Evolutionary conservation across 1,284 basidiomycete species (phyloP), one percentile per base, ranked within the genome.

Genomic region (Naganishia cerealis): DNA sequence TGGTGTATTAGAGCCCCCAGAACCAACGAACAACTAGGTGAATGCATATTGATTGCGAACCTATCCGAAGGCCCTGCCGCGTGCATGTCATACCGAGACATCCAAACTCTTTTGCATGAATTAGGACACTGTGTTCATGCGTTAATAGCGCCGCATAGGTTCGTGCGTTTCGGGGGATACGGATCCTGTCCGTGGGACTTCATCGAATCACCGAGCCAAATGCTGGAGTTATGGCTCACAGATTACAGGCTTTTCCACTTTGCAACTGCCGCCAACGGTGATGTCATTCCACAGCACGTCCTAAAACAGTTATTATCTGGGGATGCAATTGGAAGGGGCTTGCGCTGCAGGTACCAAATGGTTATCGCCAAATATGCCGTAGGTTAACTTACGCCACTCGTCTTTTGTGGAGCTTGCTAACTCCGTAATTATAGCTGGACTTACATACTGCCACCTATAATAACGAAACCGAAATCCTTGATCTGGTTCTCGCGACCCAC

Each of bases 121-220:
- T 88, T 91, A 87, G 91, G 91, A 0, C 91, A 93, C 73, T 90
- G 90, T 16, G 92, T 92, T 85, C 91, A 92, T 75, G 89, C 88
- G 0, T 79, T 93, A 57, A 80, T 91, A 62, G 89, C 87, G 74
- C 82, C 81, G 70, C 92, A 90, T 24, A 85, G 85, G 73, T 92
- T 87, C 76, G 79, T 86, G 24, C 82, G 87, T 29, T 93, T 93
- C 86, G 89, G n/a, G n/a, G n/a, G n/a, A n/a, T n/a, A n/a, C n/a
- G n/a, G n/a, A n/a, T n/a, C 91, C 73, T 90, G 90, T 40, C 39
- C 15, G 39, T 7, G 10, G 16, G 91, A 94, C 79, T 94, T 93
- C 72, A 90, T 91, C 8, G 91, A 93, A 79, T 90, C 90, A 0
- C 91, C 91, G 0, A 89, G 87, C 24, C 91, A 93, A 80, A 92